These are phyloP conservation scores for Clavariopsis aquatica DNA, from an alignment of 495 filamentous ascomycete genomes.

Conservation along the genomic window DNA sequence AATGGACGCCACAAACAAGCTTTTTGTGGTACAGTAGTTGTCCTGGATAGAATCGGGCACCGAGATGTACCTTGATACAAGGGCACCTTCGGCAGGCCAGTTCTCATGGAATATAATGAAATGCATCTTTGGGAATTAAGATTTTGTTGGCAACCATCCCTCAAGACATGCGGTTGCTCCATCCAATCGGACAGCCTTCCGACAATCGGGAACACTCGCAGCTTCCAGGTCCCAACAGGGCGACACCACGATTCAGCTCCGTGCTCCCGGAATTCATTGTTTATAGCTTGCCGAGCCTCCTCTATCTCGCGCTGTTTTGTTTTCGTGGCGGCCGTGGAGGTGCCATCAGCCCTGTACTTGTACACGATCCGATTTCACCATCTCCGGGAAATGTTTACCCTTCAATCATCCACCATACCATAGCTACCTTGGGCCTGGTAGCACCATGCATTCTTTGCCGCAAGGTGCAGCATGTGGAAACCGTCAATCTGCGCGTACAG, in stretches of 20 bases:
- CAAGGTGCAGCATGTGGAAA: constrained; percentile 36
- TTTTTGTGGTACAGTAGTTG: too few species aligned
- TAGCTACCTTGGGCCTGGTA: constrained; percentile 2
- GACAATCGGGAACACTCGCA: not conserved
- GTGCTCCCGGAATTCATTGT: not conserved
- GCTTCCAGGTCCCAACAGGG: not conserved
- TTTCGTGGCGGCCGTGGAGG: not conserved
- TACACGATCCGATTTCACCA: not conserved
- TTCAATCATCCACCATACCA: not conserved
- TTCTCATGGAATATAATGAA: too few species aligned
- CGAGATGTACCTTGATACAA: too few species aligned
- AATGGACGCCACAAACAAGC: too few species aligned
- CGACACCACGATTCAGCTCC: constrained; percentile 1
- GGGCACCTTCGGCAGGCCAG: too few species aligned
- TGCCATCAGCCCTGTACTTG: not conserved
- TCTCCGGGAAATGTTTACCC: constrained; percentile 22
- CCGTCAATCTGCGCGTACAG: constrained; percentile 17
- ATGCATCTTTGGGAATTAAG: too few species aligned
- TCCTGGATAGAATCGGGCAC: too few species aligned
- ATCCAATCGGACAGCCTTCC: not conserved
- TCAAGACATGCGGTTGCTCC: not conserved
- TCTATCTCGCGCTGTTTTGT: not conserved
- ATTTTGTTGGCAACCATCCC: too few species aligned
- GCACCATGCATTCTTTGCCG: constrained; percentile 29
- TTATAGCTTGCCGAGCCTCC: not conserved